Percentiles rank a stretch among this genome's conserved stretches.
These are phyloP conservation scores for Byssoonygena ceratinophila DNA, from an alignment of 2,329 filamentous ascomycete species.

Conservation along the genomic window DNA sequence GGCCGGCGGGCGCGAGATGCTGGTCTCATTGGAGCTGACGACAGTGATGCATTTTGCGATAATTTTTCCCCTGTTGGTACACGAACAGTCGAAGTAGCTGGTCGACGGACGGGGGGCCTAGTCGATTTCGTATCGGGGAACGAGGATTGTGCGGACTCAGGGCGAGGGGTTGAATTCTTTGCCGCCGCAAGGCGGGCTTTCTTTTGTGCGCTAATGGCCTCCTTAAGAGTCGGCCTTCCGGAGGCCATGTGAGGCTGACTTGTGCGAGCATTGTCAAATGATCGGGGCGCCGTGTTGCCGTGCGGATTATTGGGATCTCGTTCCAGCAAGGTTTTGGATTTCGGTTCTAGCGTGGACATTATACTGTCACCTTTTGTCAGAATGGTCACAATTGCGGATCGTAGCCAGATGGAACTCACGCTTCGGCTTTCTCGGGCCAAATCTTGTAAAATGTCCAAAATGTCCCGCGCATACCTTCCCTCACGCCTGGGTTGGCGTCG, in stretches of 20 bases:
- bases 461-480: constrained; percentile 71
- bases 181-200: constrained; percentile 40
- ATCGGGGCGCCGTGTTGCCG: constrained; percentile 15
- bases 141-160: constrained; percentile 48
- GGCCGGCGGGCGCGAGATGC: constrained; percentile 29
- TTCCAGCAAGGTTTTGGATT: constrained; percentile 67
- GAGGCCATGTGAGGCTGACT: constrained; percentile 21
- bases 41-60: constrained; percentile 32
- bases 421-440: constrained; percentile 68
- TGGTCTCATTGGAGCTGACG: constrained; percentile 50
- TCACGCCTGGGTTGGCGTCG: constrained; percentile 81
- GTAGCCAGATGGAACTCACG: constrained; percentile 40
- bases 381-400: not conserved
- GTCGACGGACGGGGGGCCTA: constrained; percentile 26
- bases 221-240: constrained; percentile 56
- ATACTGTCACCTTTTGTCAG: constrained; percentile 46
- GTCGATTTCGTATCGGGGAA: constrained; percentile 37
- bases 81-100: constrained; percentile 27
- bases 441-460: constrained; percentile 74
- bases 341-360: constrained; percentile 64
- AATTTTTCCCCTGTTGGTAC: constrained; percentile 29
- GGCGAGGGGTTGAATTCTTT: constrained; percentile 41
- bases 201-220: constrained; percentile 75
- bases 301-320: constrained; percentile 68
- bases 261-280: constrained; percentile 2